A percentile compares a stretch with the other conserved stretches of the same genome.
Conservation (phyloP, 345 rosid genomes). For the Hypericum perforatum region DNA sequence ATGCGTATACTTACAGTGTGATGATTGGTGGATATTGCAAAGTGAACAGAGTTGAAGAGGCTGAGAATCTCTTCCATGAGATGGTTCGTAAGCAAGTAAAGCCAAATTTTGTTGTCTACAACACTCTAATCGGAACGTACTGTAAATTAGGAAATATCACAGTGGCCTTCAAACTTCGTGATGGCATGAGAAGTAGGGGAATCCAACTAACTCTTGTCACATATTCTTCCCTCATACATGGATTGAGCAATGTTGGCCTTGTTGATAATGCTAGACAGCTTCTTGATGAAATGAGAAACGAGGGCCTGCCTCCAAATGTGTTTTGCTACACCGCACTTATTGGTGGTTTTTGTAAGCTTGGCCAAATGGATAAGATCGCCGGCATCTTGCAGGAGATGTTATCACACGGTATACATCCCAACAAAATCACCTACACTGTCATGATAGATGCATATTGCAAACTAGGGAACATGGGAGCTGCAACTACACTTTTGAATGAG, state of each 20-base stretch:
- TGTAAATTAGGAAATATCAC: constrained; percentile 41
- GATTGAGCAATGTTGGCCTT: constrained; percentile 44
- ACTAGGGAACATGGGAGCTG: constrained; percentile 49
- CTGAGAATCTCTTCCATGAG: constrained; percentile 47
- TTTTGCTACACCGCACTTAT: constrained; percentile 67
- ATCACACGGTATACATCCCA: constrained; percentile 38
- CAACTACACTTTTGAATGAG: constrained; percentile 44
- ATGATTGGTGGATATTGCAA: constrained; percentile 71
- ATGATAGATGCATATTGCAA: constrained; percentile 55
- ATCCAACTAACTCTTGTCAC: constrained; percentile 41
- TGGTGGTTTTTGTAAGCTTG: constrained; percentile 59
- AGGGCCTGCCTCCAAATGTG: constrained; percentile 56
- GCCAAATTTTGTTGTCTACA: constrained; percentile 49
- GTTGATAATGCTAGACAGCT: constrained; percentile 44
- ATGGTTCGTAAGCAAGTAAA: constrained; percentile 30
- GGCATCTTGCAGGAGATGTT: constrained; percentile 51
- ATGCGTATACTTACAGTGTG: constrained; percentile 51
- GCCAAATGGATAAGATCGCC: constrained; percentile 52
- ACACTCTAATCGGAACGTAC: constrained; percentile 46
- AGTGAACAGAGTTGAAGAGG: constrained; percentile 54
- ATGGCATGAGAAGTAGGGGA: constrained; percentile 56
- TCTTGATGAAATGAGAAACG: constrained; percentile 49
- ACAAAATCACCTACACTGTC: constrained; percentile 69
- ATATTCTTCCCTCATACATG: constrained; percentile 61
- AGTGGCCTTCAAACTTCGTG: constrained; percentile 39